Conservation (phyloP, 1,284 basidiomycete species). For the Peniophora sp. region DNA sequence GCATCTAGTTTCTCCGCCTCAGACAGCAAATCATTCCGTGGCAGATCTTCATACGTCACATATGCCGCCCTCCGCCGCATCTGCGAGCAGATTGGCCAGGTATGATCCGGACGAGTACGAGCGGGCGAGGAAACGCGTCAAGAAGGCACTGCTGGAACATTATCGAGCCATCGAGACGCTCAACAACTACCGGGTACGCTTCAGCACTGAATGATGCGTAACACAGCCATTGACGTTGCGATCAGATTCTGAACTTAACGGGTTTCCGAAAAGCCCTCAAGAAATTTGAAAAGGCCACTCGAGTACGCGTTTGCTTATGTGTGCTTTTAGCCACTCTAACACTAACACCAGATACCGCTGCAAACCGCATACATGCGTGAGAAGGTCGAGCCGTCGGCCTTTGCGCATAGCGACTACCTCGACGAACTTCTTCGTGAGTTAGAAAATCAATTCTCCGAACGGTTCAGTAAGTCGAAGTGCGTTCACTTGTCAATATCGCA, state of each 20-base stretch:
- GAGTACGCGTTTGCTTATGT: conserved; percentile 29
- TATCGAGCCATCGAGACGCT: conserved; percentile 78
- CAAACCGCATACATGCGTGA: conserved; percentile 74
- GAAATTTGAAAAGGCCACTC: conserved; percentile 87
- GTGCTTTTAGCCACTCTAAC: neutral
- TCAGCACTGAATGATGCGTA: neutral
- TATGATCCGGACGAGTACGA: conserved; percentile 67
- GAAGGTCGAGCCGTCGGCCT: conserved; percentile 49
- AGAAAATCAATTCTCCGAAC: conserved; percentile 64
- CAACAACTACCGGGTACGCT: conserved; percentile 79
- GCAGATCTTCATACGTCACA: no score
- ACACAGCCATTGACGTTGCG: neutral
- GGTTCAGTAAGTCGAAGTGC: conserved; percentile 55
- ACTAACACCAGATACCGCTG: conserved; percentile 37
- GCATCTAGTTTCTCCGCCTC: neutral
- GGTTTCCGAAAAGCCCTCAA: conserved; percentile 90
- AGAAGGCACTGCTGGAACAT: conserved; percentile 78
- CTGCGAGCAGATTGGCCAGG: neutral
- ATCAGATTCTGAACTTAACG: conserved; percentile 77
- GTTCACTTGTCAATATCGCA: neutral
- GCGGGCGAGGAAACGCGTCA: conserved; percentile 75
- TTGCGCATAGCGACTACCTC: conserved; percentile 57
- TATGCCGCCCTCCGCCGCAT: neutral
- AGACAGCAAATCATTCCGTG: no score
- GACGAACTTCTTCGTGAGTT: conserved; percentile 65